Base-by-base conservation (phyloP, 2,329 filamentous ascomycete species). In the Passalora sequoiae region DNA sequence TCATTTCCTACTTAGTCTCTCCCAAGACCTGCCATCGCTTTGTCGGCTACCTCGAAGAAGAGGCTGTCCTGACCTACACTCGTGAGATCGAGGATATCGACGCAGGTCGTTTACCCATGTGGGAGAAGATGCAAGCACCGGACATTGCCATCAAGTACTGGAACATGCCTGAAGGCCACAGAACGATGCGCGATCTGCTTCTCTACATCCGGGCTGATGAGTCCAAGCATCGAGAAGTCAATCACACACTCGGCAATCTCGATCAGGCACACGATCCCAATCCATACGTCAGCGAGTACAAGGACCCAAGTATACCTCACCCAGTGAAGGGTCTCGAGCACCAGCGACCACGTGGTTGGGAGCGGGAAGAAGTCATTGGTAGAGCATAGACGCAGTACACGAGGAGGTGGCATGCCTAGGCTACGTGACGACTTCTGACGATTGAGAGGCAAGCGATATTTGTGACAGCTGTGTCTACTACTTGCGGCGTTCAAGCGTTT, bases 11-110 rank as follows among this genome's bases (percentile, higher is more conserved):
- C 68, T 80, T 98, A 24, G 60, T 95, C 47, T 88, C 84, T 1
- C 91, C 92, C 5, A 81, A 83, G 49, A 91, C 87, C 51, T 91
- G 86, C 60, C 92, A 98, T 66, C 84, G 92, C 32, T 97, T 98
- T 66, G 89, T 97, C 40, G 92, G 89, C 1, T 97, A 97, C 58
- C 80, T 98, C 9, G 92, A 98, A 67, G 92, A 98, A 65, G 92
- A 98, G 67, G 92, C 92, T 6, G 91, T 97, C 1, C 78, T 94
- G 61, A 98, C 92, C 0, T 98, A 98, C 70, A 92, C 88, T 0
- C 81, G 89, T 38, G 86, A 88, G 48, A 85, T 97, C 57, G 74
- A 81, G 54, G 92, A 97, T 60, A 77, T 98, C 17, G 89, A 97
- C 46, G 75, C 77, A 2, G 91, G 91, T n/a, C 77, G 80, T 46